A percentile compares a stretch with the other conserved stretches of the same genome.
Evolutionary conservation across 768 basidiomycete species (phyloP).

Genomic region (Ramaria sp.): DNA sequence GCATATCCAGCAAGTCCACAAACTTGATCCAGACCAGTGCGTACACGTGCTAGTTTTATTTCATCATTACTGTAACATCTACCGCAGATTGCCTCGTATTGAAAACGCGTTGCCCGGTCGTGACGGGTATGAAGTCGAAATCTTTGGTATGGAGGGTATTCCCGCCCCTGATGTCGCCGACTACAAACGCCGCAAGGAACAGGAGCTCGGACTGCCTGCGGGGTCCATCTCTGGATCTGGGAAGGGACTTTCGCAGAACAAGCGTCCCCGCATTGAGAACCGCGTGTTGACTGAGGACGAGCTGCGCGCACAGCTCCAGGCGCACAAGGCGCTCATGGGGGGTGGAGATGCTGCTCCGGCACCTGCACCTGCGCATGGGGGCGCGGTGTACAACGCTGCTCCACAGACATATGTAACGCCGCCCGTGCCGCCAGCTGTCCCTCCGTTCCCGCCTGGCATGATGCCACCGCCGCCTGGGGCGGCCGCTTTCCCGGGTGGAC

Average conservation of each 20-base stretch:
- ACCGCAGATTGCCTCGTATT: conserved; percentile 63
- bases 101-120: conserved; percentile 95
- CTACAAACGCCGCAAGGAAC: conserved; percentile 92
- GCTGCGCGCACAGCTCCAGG: conserved; percentile 71
- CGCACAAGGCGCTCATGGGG: conserved; percentile 91
- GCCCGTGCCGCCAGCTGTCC: conserved; percentile 19
- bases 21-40: conserved; percentile 91
- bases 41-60: conserved; percentile 20
- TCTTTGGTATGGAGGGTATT: conserved; percentile 99
- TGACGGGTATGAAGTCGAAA: conserved; percentile 97
- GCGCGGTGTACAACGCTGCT: conserved; percentile 62
- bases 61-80: neutral
- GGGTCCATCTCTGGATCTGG: conserved; percentile 52
- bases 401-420: conserved; percentile 55
- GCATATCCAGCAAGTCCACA: conserved; percentile 98
- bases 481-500: conserved; percentile 21
- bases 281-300: conserved; percentile 72
- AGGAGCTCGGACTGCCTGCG: conserved; percentile 77
- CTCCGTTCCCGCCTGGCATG: conserved; percentile 19
- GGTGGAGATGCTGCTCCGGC: conserved; percentile 22
- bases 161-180: conserved; percentile 90
- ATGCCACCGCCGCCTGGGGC: conserved; percentile 22
- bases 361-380: conserved; percentile 25
- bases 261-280: conserved; percentile 75
- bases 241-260: conserved; percentile 51